Conservation (phyloP, 1,139 yeast genomes). For the Debaryomyces psychrophilus region DNA sequence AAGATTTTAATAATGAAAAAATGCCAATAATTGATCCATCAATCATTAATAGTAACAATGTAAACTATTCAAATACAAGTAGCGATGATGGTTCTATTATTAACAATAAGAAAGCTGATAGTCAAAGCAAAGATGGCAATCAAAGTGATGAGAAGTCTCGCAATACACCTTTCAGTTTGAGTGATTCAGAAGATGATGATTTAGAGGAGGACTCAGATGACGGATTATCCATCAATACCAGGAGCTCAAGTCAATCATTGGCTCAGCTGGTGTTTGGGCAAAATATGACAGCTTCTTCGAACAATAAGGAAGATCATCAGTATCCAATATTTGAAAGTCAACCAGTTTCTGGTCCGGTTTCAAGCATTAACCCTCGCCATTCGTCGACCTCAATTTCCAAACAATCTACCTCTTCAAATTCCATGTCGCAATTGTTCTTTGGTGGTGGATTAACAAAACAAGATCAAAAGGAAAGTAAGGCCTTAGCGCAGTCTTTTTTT, state of each 20-base stretch:
- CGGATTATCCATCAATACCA: constrained; percentile 45
- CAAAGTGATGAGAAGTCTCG: too few relatives aligned
- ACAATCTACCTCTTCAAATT: constrained; percentile 47
- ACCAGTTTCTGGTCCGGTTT: constrained; percentile 33
- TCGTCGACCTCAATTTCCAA: constrained; percentile 41
- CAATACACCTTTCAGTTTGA: constrained; percentile 19
- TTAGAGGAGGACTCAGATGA: constrained; percentile 28
- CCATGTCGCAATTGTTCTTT: constrained; percentile 39
- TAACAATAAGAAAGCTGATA: background rate
- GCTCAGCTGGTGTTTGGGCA: constrained; percentile 48
- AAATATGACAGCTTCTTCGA: constrained; percentile 24
- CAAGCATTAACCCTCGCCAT: constrained; percentile 38
- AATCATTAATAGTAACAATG: constrained; percentile 20
- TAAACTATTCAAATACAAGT: constrained; percentile 9
- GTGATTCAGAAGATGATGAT: constrained; percentile 24
- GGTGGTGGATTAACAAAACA: constrained; percentile 20
- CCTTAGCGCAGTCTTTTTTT: constrained; percentile 10
- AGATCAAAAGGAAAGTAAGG: constrained; percentile 3
- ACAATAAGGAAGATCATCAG: constrained; percentile 18
- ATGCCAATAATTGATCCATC: constrained; percentile 31
- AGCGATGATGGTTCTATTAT: background rate
- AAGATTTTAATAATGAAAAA: constrained; percentile 19
- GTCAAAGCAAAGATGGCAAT: background rate
- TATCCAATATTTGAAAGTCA: constrained; percentile 25
- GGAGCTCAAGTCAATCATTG: constrained; percentile 48